A percentile compares a stretch with the other conserved stretches of the same genome.
These are phyloP conservation scores for Alternaria hordeiaustralica DNA, from an alignment of 2,329 filamentous ascomycete genomes.

Conservation along the genomic window DNA sequence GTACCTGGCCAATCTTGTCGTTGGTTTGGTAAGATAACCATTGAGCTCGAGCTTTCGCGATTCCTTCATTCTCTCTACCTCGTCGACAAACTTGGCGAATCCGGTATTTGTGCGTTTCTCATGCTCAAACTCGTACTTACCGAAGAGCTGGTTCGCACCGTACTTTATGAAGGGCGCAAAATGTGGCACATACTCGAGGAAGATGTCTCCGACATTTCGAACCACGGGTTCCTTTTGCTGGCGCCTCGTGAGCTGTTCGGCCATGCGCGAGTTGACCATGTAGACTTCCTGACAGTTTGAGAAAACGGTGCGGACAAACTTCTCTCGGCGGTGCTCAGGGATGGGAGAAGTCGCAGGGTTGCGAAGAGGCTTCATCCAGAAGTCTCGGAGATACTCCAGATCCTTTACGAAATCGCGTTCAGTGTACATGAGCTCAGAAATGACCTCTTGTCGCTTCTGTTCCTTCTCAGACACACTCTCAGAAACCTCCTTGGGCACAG, in stretches of 20 bases:
- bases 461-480: constrained; percentile 88
- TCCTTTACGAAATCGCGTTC: constrained; percentile 99
- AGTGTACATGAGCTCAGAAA: constrained; percentile 98
- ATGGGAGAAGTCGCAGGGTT: constrained; percentile 77
- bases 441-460: constrained; percentile 97
- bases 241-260: constrained; percentile 83
- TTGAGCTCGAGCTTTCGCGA: constrained; percentile 96
- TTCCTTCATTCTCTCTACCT: constrained; percentile 94
- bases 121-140: constrained; percentile 97
- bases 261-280: constrained; percentile 86
- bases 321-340: constrained; percentile 83
- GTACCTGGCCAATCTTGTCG: constrained; percentile 91
- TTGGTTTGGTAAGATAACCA: constrained; percentile 96
- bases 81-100: constrained; percentile 92
- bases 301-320: constrained; percentile 93
- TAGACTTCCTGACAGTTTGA: constrained; percentile 96
- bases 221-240: constrained; percentile 93
- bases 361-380: constrained; percentile 94
- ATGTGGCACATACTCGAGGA: constrained; percentile 86
- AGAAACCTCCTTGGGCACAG: constrained; percentile 91
- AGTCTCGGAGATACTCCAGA: constrained; percentile 94
- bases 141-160: constrained; percentile 92
- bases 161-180: constrained; percentile 98
- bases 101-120: constrained; percentile 85
- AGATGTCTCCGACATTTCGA: constrained; percentile 88